Percentiles rank a stretch among this genome's conserved stretches.
These are phyloP conservation scores for sorghum (Sorghum bicolor) DNA, from an alignment of 176 grass and related monocot genomes.

Conservation along the genomic window DNA sequence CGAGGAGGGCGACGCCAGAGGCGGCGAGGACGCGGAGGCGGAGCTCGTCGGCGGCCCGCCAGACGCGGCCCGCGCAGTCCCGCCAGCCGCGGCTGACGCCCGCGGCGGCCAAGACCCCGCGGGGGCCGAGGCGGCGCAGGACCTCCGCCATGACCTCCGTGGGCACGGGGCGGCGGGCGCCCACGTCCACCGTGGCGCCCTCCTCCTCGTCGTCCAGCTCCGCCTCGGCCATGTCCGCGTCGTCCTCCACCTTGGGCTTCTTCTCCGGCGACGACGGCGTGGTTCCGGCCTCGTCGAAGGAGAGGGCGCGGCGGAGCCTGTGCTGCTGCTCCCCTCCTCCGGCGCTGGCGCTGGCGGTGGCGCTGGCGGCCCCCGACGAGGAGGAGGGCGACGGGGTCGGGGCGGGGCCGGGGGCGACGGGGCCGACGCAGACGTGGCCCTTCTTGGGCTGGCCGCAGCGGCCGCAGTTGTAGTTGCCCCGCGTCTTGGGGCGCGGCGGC, in stretches of 20 bases:
- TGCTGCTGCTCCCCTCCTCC: constrained; percentile 6
- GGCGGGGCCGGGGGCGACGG: not conserved
- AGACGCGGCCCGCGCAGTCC: constrained; percentile 67
- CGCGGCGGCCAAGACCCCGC: constrained; percentile 46
- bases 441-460: constrained; percentile 89
- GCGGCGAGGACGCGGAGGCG: constrained; percentile 53
- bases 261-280: constrained; percentile 33
- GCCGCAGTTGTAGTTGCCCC: constrained; percentile 97
- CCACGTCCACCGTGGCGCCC: not conserved
- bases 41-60: constrained; percentile 75
- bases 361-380: constrained; percentile 23
- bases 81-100: constrained; percentile 74
- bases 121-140: constrained; percentile 41
- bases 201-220: not conserved
- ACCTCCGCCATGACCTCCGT: constrained; percentile 45
- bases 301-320: constrained; percentile 46
- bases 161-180: constrained; percentile 24
- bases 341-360: not conserved
- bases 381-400: constrained; percentile 28
- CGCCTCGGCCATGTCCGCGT: not conserved
- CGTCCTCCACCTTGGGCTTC: constrained; percentile 13
- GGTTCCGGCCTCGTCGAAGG: constrained; percentile 50
- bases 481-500: constrained; percentile 55
- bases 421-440: constrained; percentile 71
- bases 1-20: constrained; percentile 36